Base-by-base conservation (phyloP, 805 yeast genomes). In the Yarrowia deformans region DNA sequence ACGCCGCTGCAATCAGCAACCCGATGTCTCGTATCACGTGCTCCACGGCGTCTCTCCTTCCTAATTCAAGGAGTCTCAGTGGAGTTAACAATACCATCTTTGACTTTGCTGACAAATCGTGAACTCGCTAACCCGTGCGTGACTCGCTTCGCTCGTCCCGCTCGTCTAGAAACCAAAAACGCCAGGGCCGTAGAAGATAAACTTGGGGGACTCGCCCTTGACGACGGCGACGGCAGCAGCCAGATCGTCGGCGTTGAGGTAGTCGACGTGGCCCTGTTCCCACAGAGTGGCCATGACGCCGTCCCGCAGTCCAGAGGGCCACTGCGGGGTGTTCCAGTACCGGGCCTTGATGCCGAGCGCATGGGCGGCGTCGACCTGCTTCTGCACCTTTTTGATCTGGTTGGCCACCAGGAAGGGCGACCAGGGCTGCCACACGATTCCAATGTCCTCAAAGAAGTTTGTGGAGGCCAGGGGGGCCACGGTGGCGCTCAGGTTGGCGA, bases 311-410 rank as follows among this genome's bases (percentile, higher is more conserved):
- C 73, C 70, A 1, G 76, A 75, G 4, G 93, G 93, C 92, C 92
- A 89, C 66, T 81, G 80, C 0, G 91, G 88, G 9, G 87, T 87
- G 19, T 88, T 93, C 93, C 93, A 90, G 39, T 89, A 79, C 69
- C 94, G 79, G 0, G 91, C 84, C 72, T 82, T 81, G 49, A 89
- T 73, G 13, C 86, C 85, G 0, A 70, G 71, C 29, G 75, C 76
- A 46, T 86, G 68, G 10, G 68, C 68, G 9, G 45, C 68, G 8
- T 63, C 39, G 8, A 63, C 68, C 68, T 63, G 68, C 9, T 10
- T 19, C 45, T 63, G 68, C 34, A 48, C 68, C 39, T 63, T 63
- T 14, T 39, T 48, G 55, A 48, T 46, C 32, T 63, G 68, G 46
- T 8, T 63, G 12, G 55, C 10, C 18, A 49, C 46, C 55, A 63